phyloP scores from a whole-genome alignment of 2,329 filamentous ascomycete genomes.

The Aspergillus pseudotamarii region DNA sequence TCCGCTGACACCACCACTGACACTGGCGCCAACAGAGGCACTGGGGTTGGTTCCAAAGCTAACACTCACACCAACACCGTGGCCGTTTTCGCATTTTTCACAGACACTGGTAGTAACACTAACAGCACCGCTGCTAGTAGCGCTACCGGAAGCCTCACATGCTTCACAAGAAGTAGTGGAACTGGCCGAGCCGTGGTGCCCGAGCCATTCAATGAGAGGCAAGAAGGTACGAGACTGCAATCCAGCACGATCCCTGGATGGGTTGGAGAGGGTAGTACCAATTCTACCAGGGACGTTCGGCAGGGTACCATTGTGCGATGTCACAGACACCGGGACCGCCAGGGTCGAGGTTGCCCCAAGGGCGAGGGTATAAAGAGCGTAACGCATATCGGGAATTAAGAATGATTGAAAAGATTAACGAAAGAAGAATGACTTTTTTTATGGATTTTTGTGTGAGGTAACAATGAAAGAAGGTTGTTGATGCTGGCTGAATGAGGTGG shows the following conservation, averaged over 20 bases:
- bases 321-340: constrained; percentile 6
- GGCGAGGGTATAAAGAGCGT: constrained; percentile 3
- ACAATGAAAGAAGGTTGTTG: not conserved
- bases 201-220: not conserved
- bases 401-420: not conserved
- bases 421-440: not conserved
- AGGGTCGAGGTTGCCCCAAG: constrained; percentile 2
- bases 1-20: not conserved
- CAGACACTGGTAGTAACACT: not conserved
- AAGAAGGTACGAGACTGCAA: not conserved
- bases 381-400: not conserved
- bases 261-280: not conserved
- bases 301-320: not conserved
- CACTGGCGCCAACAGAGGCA: not conserved
- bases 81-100: not conserved
- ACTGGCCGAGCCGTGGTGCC: not conserved
- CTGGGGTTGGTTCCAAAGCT: not conserved
- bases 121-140: not conserved
- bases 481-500: not conserved
- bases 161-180: not conserved
- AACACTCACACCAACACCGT: not conserved
- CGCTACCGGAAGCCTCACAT: not conserved
- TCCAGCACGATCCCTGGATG: not conserved
- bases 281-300: not conserved
- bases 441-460: not conserved